Evolutionary conservation across 768 basidiomycete genomes (phyloP).

Genomic region (Boletus bicolor): DNA sequence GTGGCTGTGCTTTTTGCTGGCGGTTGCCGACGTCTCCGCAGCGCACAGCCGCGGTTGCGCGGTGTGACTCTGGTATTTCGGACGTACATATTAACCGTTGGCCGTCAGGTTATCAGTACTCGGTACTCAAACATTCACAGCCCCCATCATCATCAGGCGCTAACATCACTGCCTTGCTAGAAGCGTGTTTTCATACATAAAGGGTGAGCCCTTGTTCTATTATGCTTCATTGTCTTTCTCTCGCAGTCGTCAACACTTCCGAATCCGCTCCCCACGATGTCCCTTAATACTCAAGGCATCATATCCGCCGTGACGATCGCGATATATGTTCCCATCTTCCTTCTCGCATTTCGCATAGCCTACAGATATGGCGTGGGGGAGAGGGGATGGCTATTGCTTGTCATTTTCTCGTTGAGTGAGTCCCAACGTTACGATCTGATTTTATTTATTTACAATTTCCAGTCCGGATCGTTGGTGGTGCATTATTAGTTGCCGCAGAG

Average conservation of each 20-base stretch:
- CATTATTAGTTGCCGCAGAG: constrained; percentile 56
- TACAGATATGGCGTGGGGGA: constrained; percentile 56
- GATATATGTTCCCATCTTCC: constrained; percentile 56
- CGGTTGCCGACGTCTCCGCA: too few species aligned
- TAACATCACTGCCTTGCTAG: constrained; percentile 19
- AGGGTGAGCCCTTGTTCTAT: constrained; percentile 1
- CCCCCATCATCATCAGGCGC: constrained; percentile 6
- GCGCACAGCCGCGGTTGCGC: neutral
- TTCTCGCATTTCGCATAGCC: constrained; percentile 43
- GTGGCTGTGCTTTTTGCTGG: too few species aligned
- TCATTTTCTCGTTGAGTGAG: constrained; percentile 57
- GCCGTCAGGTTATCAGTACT: neutral
- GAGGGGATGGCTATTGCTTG: constrained; percentile 68
- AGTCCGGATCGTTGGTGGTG: constrained; percentile 60
- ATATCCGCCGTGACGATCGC: constrained; percentile 59
- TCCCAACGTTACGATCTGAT: constrained; percentile 1
- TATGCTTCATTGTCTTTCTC: neutral
- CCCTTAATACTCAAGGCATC: constrained; percentile 41
- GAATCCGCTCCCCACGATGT: constrained; percentile 21
- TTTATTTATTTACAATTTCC: constrained; percentile 3
- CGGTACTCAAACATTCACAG: constrained; percentile 1
- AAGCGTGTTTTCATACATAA: constrained; percentile 20
- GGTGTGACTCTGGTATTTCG: neutral
- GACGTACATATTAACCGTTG: neutral
- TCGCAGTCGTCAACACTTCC: neutral